Conservation (phyloP, 2,329 filamentous ascomycete genomes). For the Colletotrichum musicola region DNA sequence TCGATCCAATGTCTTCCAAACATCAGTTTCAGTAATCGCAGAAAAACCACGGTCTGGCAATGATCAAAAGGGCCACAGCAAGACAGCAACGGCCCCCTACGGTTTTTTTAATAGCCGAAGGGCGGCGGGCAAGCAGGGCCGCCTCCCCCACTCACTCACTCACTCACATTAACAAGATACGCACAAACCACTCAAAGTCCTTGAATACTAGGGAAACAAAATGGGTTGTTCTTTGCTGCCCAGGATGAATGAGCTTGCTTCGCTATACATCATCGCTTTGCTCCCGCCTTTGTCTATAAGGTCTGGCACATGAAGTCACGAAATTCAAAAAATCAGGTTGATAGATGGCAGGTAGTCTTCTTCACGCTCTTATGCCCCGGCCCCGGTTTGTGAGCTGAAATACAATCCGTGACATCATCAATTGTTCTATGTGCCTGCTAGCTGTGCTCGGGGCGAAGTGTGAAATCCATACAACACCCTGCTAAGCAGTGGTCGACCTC, state of each 20-base stretch:
- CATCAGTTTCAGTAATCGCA: no score
- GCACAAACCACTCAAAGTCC: not conserved
- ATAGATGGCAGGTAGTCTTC: slow-evolving; percentile 23
- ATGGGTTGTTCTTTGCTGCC: not conserved
- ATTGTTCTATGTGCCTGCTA: no score
- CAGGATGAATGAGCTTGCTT: slow-evolving; percentile 8
- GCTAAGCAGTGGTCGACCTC: no score
- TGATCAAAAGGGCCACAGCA: not conserved
- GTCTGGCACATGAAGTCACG: slow-evolving; percentile 32
- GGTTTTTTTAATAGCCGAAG: not conserved
- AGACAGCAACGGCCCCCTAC: not conserved
- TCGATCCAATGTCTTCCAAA: not conserved
- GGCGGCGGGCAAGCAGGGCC: not conserved
- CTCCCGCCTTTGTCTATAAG: not conserved
- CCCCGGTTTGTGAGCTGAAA: slow-evolving; percentile 4
- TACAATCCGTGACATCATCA: slow-evolving; percentile 2
- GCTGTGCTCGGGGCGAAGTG: no score
- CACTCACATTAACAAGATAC: slow-evolving; percentile 9
- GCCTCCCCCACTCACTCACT: slow-evolving; percentile 3
- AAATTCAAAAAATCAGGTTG: slow-evolving; percentile 23
- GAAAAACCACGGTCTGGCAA: no score
- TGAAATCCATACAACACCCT: no score
- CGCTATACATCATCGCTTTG: not conserved
- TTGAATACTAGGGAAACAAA: not conserved
- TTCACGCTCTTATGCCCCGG: not conserved